Percentiles rank a stretch among this genome's conserved stretches.
Evolutionary conservation across 2,329 filamentous ascomycete genomes (phyloP).

Genomic region (Xylariaceae sp.): DNA sequence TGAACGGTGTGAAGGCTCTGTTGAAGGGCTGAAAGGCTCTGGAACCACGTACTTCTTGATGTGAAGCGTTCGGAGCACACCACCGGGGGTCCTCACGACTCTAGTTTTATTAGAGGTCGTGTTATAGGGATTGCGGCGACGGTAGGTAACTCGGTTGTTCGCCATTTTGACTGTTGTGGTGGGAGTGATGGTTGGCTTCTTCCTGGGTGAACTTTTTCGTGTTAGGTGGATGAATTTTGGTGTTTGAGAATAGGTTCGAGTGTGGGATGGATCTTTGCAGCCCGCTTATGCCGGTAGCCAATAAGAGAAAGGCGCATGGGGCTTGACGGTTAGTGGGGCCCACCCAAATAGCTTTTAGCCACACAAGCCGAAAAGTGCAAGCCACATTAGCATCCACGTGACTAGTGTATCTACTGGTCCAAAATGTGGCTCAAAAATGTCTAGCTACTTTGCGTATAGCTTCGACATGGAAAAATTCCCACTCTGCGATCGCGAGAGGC

Average conservation of each 20-base stretch:
- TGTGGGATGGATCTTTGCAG: constrained; percentile 38
- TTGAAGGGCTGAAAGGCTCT: neutral
- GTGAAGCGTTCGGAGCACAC: constrained; percentile 94
- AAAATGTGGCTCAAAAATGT: no score
- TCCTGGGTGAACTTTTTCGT: constrained; percentile 39
- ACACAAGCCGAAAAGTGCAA: no score
- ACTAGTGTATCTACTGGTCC: no score
- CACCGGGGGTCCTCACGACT: constrained; percentile 94
- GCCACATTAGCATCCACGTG: constrained; percentile 22
- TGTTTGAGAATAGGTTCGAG: constrained; percentile 33
- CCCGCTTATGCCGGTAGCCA: constrained; percentile 35
- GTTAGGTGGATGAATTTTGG: constrained; percentile 38
- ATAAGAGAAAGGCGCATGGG: constrained; percentile 28
- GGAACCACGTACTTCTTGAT: constrained; percentile 79
- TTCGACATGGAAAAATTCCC: constrained; percentile 35
- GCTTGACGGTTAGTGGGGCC: neutral
- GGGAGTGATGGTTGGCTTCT: constrained; percentile 37
- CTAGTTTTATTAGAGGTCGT: constrained; percentile 79
- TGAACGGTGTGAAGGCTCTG: neutral
- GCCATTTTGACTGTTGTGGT: constrained; percentile 58
- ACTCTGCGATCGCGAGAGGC: constrained; percentile 28
- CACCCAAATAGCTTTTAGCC: constrained; percentile 16
- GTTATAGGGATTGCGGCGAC: constrained; percentile 31
- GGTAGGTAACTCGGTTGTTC: constrained; percentile 66
- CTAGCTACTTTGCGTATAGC: constrained; percentile 19